phyloP scores from a whole-genome alignment of 1,284 basidiomycete genomes.

The Agaricales sp. region DNA sequence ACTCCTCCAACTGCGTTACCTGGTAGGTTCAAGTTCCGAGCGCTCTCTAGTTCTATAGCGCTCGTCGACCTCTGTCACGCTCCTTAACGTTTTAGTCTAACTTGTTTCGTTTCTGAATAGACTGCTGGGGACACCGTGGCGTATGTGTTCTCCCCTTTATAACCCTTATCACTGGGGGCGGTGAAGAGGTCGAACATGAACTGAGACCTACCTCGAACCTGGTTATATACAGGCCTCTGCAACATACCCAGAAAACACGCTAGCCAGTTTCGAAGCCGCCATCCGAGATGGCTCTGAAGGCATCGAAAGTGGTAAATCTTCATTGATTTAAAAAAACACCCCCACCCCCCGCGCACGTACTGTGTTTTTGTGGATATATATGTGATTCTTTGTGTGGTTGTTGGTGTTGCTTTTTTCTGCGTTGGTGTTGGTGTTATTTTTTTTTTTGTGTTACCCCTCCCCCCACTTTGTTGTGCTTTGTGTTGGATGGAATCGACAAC shows the following conservation, averaged over 20 bases:
- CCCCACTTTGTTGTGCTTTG: not conserved
- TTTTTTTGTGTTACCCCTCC: not conserved
- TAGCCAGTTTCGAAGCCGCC: constrained; percentile 87
- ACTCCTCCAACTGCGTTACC: not conserved
- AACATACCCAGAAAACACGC: constrained; percentile 84
- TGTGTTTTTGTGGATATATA: constrained; percentile 17
- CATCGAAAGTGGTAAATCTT: constrained; percentile 81
- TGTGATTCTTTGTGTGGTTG: not conserved
- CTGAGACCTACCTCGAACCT: not conserved
- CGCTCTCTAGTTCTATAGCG: not conserved
- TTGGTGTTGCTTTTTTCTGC: not conserved
- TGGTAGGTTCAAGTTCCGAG: not conserved
- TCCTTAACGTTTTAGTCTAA: constrained; percentile 3
- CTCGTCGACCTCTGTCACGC: not conserved
- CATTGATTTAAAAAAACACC: constrained; percentile 15
- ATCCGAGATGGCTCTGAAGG: constrained; percentile 91
- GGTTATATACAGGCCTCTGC: constrained; percentile 52
- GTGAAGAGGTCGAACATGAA: no score
- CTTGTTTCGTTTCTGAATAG: constrained; percentile 19
- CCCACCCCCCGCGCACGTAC: constrained; percentile 33
- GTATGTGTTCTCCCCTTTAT: constrained; percentile 47
- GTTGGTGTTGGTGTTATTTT: not conserved
- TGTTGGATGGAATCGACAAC: not conserved
- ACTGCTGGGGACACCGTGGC: constrained; percentile 93
- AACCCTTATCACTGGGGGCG: not conserved